Conservation (phyloP, 352 stramenopile genomes). For the Phytophthora cryptogea region DNA sequence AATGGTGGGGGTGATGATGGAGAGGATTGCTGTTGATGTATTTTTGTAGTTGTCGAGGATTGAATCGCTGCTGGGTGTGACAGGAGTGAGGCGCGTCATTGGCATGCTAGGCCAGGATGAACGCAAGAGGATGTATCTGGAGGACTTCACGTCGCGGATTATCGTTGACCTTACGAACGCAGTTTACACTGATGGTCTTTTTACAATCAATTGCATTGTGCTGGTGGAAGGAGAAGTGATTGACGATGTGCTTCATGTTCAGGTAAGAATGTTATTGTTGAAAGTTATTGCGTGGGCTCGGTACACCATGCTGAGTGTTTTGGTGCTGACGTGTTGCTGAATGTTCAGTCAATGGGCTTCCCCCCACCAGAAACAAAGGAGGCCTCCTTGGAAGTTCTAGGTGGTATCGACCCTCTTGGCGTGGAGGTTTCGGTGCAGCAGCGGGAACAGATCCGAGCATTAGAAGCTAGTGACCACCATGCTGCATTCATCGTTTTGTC, state of each 20-base stretch:
- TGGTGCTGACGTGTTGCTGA: background rate
- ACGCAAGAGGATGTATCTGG: constrained; percentile 74
- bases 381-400: constrained; percentile 75
- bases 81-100: constrained; percentile 76
- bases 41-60: constrained; percentile 73
- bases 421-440: constrained; percentile 83
- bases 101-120: constrained; percentile 88
- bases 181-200: constrained; percentile 86
- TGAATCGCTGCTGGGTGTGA: constrained; percentile 85
- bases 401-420: constrained; percentile 80
- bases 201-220: constrained; percentile 93
- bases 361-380: constrained; percentile 87
- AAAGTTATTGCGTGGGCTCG: background rate
- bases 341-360: constrained; percentile 86
- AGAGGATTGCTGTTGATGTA: background rate
- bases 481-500: constrained; percentile 94
- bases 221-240: constrained; percentile 94
- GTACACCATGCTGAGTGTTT: background rate
- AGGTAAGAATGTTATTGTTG: constrained; percentile 48
- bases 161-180: constrained; percentile 75
- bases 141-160: constrained; percentile 85
- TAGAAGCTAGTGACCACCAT: constrained; percentile 85
- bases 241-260: constrained; percentile 90
- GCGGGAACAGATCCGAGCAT: constrained; percentile 71
- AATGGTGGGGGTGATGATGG: background rate